Conservation (phyloP, 305 asterid genomes). For the Nicotiana rustica region DNA sequence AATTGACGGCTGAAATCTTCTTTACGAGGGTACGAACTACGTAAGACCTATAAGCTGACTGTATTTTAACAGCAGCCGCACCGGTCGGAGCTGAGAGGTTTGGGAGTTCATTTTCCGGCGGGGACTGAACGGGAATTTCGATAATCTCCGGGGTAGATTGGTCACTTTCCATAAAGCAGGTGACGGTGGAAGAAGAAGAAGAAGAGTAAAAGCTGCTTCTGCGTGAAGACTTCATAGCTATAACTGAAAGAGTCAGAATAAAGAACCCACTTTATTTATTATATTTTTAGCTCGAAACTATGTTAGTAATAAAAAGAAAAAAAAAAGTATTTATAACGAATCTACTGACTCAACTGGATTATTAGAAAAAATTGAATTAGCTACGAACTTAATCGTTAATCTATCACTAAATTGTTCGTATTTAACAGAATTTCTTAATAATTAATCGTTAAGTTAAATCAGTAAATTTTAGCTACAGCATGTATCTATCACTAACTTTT, state of each 20-base stretch:
- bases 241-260: slow-evolving; percentile 23
- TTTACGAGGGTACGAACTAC: slow-evolving; percentile 62
- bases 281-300: no score
- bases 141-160: slow-evolving; percentile 49
- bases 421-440: no score
- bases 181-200: slow-evolving; percentile 46
- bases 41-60: slow-evolving; percentile 76
- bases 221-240: slow-evolving; percentile 58
- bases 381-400: no score
- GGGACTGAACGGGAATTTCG: slow-evolving; percentile 49
- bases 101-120: slow-evolving; percentile 40
- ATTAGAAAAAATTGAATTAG: no score
- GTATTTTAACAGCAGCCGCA: slow-evolving; percentile 66
- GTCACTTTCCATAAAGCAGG: slow-evolving; percentile 46
- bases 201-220: slow-evolving; percentile 47
- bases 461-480: no score
- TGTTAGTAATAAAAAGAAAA: no score
- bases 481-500: no score
- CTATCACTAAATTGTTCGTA: no score
- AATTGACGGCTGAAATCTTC: slow-evolving; percentile 75
- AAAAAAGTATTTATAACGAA: no score
- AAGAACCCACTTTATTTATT: no score
- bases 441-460: no score
- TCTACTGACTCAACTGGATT: no score
- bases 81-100: slow-evolving; percentile 45